phyloP scores from a whole-genome alignment of 805 yeast genomes.

The Candida schatavii region DNA sequence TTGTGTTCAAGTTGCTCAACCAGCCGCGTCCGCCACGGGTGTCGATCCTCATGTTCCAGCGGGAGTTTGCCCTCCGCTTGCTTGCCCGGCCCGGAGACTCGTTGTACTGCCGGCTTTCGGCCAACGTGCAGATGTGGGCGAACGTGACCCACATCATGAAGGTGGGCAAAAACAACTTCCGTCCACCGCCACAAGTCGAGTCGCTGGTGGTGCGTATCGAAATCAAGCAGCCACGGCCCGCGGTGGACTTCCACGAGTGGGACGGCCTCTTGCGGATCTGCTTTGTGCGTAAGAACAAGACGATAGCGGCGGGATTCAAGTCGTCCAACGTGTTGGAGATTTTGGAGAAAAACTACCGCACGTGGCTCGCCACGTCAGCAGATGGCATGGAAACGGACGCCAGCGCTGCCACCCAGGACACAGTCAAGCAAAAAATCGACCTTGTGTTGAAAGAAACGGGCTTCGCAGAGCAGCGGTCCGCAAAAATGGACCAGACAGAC shows the following conservation, averaged over 20 bases:
- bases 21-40: constrained; percentile 94
- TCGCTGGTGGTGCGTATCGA: constrained; percentile 94
- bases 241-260: constrained; percentile 93
- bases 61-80: constrained; percentile 92
- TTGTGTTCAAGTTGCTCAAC: constrained; percentile 87
- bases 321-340: constrained; percentile 75
- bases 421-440: constrained; percentile 68
- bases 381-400: constrained; percentile 40
- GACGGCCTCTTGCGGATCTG: constrained; percentile 91
- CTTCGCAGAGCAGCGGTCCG: constrained; percentile 80
- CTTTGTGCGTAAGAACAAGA: constrained; percentile 90
- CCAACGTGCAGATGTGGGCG: constrained; percentile 99
- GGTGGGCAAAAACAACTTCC: constrained; percentile 92
- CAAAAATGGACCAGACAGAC: constrained; percentile 94
- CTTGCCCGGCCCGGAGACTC: constrained; percentile 97
- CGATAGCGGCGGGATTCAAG: constrained; percentile 89
- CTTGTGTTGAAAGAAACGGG: constrained; percentile 78
- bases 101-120: constrained; percentile 87
- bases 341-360: constrained; percentile 82
- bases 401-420: constrained; percentile 36
- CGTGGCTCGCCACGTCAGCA: constrained; percentile 56
- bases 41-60: constrained; percentile 93
- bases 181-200: constrained; percentile 99
- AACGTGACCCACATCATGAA: constrained; percentile 97
- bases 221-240: constrained; percentile 90